Base-by-base conservation (phyloP, 345 rosid genomes). In the Erucastrum elatum region DNA sequence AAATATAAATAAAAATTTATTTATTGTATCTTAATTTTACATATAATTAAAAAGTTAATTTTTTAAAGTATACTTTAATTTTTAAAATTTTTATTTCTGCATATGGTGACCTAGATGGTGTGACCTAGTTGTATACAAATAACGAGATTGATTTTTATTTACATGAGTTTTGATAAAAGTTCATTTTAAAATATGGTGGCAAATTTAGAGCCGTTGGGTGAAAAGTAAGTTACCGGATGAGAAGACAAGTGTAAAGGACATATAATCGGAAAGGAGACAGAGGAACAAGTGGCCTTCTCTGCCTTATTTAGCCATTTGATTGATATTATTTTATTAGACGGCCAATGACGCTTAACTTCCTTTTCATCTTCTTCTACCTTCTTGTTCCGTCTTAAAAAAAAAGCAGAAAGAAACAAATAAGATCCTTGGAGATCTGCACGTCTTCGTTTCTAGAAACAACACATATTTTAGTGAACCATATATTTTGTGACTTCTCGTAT, bases 301-400 rank as follows among this genome's bases (percentile, higher is more conserved):
- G 58, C 58, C 58, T 51, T n/a, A n/a, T 51, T 51, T 51, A 51
- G 4, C 58, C 3, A 51, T 51, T 51, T n/a, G 3, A 15, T 51
- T 46, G 55, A 46, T 4, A 46, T 51, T n/a, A n/a, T 46, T 46
- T 51, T 35, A 35, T 13, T 49, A 21, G 21, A 21, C 15, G 74
- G 70, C 78, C 78, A 79, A 73, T 74, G 64, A 74, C 78, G 78
- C 68, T 79, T 60, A 73, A n/a, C 63, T 66, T 72, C 70, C 5
- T 67, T 79, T 62, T 73, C 78, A 33, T 49, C 53, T 29, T 8
- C 25, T 59, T 30, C 29, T 5, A 13, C 2, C 58, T 51, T 68
- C 8, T 25, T 33, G 26, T n/a, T 6, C 56, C 1, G 53, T 44
- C 53, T 44, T 44, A 44, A 34, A 26, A 7, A 70, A 10, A 7